These are phyloP conservation scores for Thermothielavioides terrestris DNA, from an alignment of 495 filamentous ascomycete genomes.

Conservation along the genomic window DNA sequence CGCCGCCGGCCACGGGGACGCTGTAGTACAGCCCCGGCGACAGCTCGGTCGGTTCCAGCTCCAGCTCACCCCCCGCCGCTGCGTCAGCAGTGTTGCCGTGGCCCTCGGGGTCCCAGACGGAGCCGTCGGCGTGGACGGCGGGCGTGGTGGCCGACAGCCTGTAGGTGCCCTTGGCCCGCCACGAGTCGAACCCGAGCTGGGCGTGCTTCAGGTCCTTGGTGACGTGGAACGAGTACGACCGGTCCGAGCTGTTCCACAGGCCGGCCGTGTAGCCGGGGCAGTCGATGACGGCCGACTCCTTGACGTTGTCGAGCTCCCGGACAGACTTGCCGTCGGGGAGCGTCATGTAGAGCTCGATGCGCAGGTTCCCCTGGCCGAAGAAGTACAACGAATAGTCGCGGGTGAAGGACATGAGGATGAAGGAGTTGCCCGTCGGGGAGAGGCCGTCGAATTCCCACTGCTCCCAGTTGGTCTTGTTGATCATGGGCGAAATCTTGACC, in stretches of 20 bases:
- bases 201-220: not conserved
- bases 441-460: slow-evolving; percentile 25
- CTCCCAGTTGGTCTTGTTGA: slow-evolving; percentile 17
- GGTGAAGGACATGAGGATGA: not conserved
- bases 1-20: not conserved
- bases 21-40: not conserved
- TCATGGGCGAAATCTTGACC: slow-evolving; percentile 5
- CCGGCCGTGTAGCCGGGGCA: not conserved
- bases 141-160: not conserved
- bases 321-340: slow-evolving; percentile 2
- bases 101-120: not conserved
- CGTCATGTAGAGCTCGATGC: slow-evolving; percentile 5
- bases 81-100: not conserved
- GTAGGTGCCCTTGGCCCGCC: not conserved
- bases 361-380: slow-evolving; percentile 8
- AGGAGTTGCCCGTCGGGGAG: not conserved
- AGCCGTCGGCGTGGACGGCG: not conserved
- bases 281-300: not conserved
- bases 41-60: not conserved
- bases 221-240: not conserved
- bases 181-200: not conserved
- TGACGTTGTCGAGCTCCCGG: not conserved
- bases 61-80: too few species aligned
- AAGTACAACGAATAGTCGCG: slow-evolving; percentile 4
- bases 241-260: not conserved